Conservation (phyloP, 768 basidiomycete genomes). For the Amylocystis lapponica region DNA sequence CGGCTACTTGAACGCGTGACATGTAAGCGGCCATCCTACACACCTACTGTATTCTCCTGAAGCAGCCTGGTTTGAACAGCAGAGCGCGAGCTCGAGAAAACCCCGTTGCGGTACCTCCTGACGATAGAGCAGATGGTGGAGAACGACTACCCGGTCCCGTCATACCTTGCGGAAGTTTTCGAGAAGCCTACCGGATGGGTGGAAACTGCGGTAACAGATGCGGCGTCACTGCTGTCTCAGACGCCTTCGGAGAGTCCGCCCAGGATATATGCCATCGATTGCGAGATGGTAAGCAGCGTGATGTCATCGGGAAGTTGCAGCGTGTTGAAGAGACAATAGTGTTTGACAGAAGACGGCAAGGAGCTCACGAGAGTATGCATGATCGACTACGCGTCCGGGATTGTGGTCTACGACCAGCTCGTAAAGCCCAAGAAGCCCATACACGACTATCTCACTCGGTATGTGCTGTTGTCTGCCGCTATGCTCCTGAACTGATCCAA, state of each 20-base stretch:
- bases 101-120: conserved; percentile 68
- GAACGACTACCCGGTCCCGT: conserved; percentile 88
- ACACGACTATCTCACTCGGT: conserved; percentile 90
- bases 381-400: conserved; percentile 68
- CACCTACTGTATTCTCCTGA: not conserved
- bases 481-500: not conserved
- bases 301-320: not conserved
- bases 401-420: conserved; percentile 80
- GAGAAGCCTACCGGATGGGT: conserved; percentile 69
- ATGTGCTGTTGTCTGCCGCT: conserved; percentile 11
- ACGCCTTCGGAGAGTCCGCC: conserved; percentile 30
- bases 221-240: conserved; percentile 34
- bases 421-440: conserved; percentile 86
- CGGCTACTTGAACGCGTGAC: conserved; percentile 41
- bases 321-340: no score
- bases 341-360: conserved; percentile 84
- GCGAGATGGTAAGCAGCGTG: conserved; percentile 85
- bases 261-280: conserved; percentile 82
- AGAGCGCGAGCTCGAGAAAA: conserved; percentile 55
- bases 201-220: conserved; percentile 44
- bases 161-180: conserved; percentile 72
- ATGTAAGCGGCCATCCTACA: conserved; percentile 22
- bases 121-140: conserved; percentile 86
- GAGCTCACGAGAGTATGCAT: conserved; percentile 83
- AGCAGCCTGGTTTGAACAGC: no score